A percentile compares a stretch with the other conserved stretches of the same genome.
Conservation (phyloP, 1,284 basidiomycete genomes). For the Erythrobasidium hasegawianum region DNA sequence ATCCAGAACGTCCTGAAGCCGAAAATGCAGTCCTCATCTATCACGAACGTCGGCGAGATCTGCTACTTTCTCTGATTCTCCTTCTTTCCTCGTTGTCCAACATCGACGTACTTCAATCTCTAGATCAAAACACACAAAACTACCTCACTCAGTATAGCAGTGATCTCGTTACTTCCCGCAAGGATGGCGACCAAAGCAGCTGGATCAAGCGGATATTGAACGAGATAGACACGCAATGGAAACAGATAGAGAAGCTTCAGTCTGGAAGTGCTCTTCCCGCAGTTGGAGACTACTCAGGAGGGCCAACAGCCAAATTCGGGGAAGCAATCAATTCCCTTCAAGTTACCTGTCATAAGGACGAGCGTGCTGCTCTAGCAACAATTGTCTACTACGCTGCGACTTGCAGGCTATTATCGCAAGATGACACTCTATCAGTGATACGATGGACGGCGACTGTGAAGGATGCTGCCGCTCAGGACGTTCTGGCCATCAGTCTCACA, state of each 20-base stretch:
- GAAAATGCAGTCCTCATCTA: constrained; percentile 64
- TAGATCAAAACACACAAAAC: constrained; percentile 41
- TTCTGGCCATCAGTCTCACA: constrained; percentile 55
- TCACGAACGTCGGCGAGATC: constrained; percentile 62
- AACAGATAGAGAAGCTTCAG: constrained; percentile 10
- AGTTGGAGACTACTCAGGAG: constrained; percentile 46
- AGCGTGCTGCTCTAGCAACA: constrained; percentile 62
- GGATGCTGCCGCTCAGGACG: constrained; percentile 1
- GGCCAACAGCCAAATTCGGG: constrained; percentile 56
- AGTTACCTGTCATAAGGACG: constrained; percentile 66
- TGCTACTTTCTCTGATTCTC: constrained; percentile 62
- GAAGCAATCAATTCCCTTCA: constrained; percentile 63
- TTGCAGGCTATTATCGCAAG: constrained; percentile 18
- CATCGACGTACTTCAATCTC: constrained; percentile 38
- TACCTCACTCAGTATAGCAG: constrained; percentile 38
- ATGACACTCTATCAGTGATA: constrained; percentile 19
- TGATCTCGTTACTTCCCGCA: constrained; percentile 40
- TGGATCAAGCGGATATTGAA: constrained; percentile 60
- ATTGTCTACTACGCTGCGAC: constrained; percentile 51
- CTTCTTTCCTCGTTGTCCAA: constrained; percentile 51
- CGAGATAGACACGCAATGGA: constrained; percentile 56
- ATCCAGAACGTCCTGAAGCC: constrained; percentile 54
- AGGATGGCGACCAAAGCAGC: constrained; percentile 48
- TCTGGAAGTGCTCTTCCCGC: constrained; percentile 54
- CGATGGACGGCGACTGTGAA: constrained; percentile 14